These are phyloP conservation scores for Chalciporus chontae DNA, from an alignment of 768 basidiomycete genomes.

Conservation along the genomic window DNA sequence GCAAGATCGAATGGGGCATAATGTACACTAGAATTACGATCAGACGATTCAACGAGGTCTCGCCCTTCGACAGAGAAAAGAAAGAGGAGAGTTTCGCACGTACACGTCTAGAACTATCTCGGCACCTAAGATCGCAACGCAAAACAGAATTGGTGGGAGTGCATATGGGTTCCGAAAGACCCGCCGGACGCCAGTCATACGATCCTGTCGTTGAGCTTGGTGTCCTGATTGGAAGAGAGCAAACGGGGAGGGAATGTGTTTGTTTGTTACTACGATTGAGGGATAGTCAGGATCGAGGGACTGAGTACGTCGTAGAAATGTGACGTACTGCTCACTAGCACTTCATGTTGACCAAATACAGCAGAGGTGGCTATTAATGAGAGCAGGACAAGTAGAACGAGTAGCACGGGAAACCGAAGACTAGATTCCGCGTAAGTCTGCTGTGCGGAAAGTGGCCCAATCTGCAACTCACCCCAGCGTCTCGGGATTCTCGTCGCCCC, in stretches of 20 bases:
- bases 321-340: conserved; percentile 59
- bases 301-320: conserved; percentile 1
- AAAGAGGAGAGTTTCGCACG: conserved; percentile 26
- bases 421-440: conserved; percentile 28
- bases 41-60: not conserved
- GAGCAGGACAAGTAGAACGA: conserved; percentile 52
- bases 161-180: conserved; percentile 75
- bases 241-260: conserved; percentile 53
- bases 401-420: conserved; percentile 63
- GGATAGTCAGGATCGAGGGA: conserved; percentile 1
- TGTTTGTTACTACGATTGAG: conserved; percentile 51
- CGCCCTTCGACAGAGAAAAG: not conserved
- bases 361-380: conserved; percentile 56
- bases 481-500: conserved; percentile 50
- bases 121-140: conserved; percentile 50
- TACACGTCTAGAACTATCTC: conserved; percentile 55
- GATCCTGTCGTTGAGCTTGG: conserved; percentile 6
- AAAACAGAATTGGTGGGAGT: conserved; percentile 58
- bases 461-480: conserved; percentile 37
- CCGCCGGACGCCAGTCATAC: conserved; percentile 13
- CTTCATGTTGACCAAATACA: conserved; percentile 59
- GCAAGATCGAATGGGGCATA: conserved; percentile 79
- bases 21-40: conserved; percentile 35
- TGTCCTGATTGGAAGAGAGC: conserved; percentile 39
- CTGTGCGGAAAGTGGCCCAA: not conserved